Percentiles rank a stretch among this genome's conserved stretches.
Evolutionary conservation across 306 rosid species (phyloP).

Genomic region (Lathyrus oleraceus): DNA sequence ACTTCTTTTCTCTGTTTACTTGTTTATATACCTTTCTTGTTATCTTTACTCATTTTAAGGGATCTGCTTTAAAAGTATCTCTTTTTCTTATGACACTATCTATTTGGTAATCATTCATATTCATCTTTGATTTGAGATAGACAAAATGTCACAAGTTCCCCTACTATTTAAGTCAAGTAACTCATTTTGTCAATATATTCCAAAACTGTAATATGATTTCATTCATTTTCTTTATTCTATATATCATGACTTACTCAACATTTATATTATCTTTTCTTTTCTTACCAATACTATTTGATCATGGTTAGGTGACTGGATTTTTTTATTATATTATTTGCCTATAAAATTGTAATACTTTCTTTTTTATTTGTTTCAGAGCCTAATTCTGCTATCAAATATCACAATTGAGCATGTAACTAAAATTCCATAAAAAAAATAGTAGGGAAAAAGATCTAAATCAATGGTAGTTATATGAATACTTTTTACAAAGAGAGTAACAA

Average conservation of each 20-base stretch:
- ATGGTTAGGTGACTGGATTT: conserved; percentile 4
- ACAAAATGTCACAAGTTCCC: conserved; percentile 23
- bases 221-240: conserved; percentile 1
- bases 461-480: conserved; percentile 34
- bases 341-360: conserved; percentile 16
- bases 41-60: conserved; percentile 17
- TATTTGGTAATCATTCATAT: conserved; percentile 21
- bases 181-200: conserved; percentile 23
- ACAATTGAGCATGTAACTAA: neutral
- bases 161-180: conserved; percentile 18
- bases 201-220: conserved; percentile 8
- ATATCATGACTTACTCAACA: conserved; percentile 15
- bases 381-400: conserved; percentile 29
- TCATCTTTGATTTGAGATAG: conserved; percentile 13
- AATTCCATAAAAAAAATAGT: neutral
- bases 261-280: conserved; percentile 12
- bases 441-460: conserved; percentile 23
- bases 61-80: conserved; percentile 16
- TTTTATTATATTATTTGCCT: conserved; percentile 16
- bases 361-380: conserved; percentile 10
- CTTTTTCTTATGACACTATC: conserved; percentile 10
- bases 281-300: conserved; percentile 3
- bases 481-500: conserved; percentile 38
- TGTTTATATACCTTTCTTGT: conserved; percentile 15
- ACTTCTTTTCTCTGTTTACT: conserved; percentile 10